phyloP scores from a whole-genome alignment of 164 flowering plant species.

The Vitis rupestris region DNA sequence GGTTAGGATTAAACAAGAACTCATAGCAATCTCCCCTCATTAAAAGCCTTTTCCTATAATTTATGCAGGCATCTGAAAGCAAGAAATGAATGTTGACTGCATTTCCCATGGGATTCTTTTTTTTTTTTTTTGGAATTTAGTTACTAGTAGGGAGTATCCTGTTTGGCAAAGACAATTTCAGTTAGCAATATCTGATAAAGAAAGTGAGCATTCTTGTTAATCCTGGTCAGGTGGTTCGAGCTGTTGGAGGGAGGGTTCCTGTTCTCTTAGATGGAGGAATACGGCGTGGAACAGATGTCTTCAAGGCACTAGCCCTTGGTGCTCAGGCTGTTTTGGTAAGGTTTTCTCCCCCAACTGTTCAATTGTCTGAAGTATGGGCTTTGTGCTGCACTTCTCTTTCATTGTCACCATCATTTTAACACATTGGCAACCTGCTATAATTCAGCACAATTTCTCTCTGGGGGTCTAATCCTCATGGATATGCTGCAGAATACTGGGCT shows the following conservation, averaged over 20 bases:
- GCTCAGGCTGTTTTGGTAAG: slow-evolving; percentile 79
- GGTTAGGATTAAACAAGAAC: too few relatives aligned
- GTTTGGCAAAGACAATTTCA: neutral
- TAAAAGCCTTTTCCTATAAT: too few relatives aligned
- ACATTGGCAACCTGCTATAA: too few relatives aligned
- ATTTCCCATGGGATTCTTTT: neutral
- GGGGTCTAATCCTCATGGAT: too few relatives aligned
- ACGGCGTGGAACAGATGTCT: slow-evolving; percentile 77
- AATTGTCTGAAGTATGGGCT: neutral
- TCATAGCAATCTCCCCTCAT: too few relatives aligned
- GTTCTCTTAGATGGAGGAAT: slow-evolving; percentile 82
- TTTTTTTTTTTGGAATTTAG: neutral
- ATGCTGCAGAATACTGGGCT: too few relatives aligned
- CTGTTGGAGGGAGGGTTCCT: slow-evolving; percentile 69
- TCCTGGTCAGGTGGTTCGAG: slow-evolving; percentile 51
- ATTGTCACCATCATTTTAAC: too few relatives aligned
- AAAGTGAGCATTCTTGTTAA: neutral
- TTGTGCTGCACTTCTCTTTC: neutral
- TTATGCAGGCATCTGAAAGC: neutral
- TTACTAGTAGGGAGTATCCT: neutral
- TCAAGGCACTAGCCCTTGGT: slow-evolving; percentile 93
- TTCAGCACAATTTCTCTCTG: too few relatives aligned
- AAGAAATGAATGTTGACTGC: neutral
- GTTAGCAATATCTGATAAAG: neutral
- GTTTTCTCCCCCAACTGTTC: neutral